These are phyloP conservation scores for Botryotinia calthae DNA, from an alignment of 2,329 filamentous ascomycete species.

Conservation along the genomic window DNA sequence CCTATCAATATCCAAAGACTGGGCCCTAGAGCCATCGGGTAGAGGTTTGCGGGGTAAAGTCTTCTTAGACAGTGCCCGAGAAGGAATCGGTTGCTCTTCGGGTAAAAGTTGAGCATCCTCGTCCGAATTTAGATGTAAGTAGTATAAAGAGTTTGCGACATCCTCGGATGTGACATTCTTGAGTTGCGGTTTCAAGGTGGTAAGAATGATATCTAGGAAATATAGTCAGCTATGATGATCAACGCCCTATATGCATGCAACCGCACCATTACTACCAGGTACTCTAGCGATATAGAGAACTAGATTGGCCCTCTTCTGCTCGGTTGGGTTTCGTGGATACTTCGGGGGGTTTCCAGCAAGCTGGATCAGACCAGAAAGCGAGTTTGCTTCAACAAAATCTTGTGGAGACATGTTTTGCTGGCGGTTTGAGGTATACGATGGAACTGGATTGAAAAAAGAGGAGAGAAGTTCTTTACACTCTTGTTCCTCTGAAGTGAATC, in stretches of 20 bases:
- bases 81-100: conserved; percentile 27
- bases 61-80: conserved; percentile 25
- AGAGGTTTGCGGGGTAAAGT: conserved; percentile 38
- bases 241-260: background rate
- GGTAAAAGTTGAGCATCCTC: conserved; percentile 49
- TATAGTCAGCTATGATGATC: conserved; percentile 5
- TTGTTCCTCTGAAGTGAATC: background rate
- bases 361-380: conserved; percentile 73
- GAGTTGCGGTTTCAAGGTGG: conserved; percentile 80
- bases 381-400: conserved; percentile 69
- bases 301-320: conserved; percentile 66
- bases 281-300: conserved; percentile 91
- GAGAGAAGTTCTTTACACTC: background rate
- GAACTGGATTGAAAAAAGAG: background rate
- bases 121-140: conserved; percentile 73
- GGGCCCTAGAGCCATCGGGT: conserved; percentile 29
- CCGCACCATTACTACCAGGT: conserved; percentile 79
- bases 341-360: conserved; percentile 84
- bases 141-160: conserved; percentile 85
- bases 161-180: conserved; percentile 89
- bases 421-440: background rate
- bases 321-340: conserved; percentile 75
- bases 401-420: conserved; percentile 25
- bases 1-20: conserved; percentile 29
- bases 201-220: conserved; percentile 50